These are phyloP conservation scores for Uronychia binucleata DNA, from an alignment of 73 alveolate species.

Conservation along the genomic window DNA sequence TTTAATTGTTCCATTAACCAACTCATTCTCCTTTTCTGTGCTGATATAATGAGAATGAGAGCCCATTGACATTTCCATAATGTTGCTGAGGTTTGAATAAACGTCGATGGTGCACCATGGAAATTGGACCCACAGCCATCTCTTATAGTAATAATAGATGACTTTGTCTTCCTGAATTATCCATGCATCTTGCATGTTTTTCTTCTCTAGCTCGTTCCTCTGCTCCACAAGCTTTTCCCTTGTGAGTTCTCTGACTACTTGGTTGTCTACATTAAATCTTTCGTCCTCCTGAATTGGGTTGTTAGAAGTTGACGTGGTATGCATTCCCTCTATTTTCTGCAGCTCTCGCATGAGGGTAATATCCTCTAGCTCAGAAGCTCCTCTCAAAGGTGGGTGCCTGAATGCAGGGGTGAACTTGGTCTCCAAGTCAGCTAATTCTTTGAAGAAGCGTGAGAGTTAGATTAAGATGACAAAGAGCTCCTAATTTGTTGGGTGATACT, in stretches of 20 bases:
- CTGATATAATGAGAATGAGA: constrained; percentile 66
- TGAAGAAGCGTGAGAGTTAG: constrained; percentile 66
- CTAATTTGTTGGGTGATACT: constrained; percentile 69
- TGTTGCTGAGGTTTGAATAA: constrained; percentile 47
- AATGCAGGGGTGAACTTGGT: constrained; percentile 67
- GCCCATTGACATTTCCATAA: constrained; percentile 71
- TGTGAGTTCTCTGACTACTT: constrained; percentile 41
- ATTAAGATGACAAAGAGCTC: constrained; percentile 72
- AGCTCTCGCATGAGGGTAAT: constrained; percentile 69
- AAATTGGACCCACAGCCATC: constrained; percentile 83
- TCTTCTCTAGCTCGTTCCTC: constrained; percentile 23
- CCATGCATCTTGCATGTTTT: constrained; percentile 24
- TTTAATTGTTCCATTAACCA: constrained; percentile 61
- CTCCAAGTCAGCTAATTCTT: constrained; percentile 78
- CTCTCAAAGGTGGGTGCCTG: constrained; percentile 77
- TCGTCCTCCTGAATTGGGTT: constrained; percentile 46
- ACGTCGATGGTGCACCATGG: constrained; percentile 78
- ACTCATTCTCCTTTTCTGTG: constrained; percentile 69
- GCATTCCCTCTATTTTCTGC: constrained; percentile 44
- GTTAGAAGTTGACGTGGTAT: background rate
- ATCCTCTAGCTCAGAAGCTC: constrained; percentile 62
- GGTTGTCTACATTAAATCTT: constrained; percentile 52
- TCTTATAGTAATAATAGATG: constrained; percentile 69
- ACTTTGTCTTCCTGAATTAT: constrained; percentile 34
- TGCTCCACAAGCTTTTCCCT: constrained; percentile 48